Evolutionary conservation across 805 yeast genomes (phyloP).

Genomic region (Pichia scutulata): DNA sequence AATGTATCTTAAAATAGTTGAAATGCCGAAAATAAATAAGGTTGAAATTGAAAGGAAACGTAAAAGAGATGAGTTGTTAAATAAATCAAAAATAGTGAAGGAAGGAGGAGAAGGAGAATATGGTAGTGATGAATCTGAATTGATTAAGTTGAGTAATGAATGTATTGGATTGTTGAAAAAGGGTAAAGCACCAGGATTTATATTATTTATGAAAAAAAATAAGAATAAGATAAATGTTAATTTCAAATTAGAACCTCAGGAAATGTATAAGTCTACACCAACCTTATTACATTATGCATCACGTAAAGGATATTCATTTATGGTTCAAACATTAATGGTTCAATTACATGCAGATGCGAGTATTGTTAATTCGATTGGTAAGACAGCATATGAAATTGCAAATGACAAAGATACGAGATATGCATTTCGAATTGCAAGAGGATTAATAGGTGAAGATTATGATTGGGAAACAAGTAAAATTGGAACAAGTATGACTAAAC

Average conservation of each 20-base stretch:
- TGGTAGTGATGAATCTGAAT: too few species aligned
- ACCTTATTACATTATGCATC: constrained; percentile 77
- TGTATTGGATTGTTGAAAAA: constrained; percentile 54
- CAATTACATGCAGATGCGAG: constrained; percentile 69
- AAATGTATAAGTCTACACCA: constrained; percentile 49
- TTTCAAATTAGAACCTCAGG: constrained; percentile 47
- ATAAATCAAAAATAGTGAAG: constrained; percentile 15
- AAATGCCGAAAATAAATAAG: constrained; percentile 44
- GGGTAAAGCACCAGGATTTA: constrained; percentile 68
- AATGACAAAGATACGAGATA: constrained; percentile 37
- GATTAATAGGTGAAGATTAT: constrained; percentile 53
- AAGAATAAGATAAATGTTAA: constrained; percentile 38
- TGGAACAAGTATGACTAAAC: constrained; percentile 51
- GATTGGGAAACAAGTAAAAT: constrained; percentile 60
- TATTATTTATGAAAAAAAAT: constrained; percentile 53
- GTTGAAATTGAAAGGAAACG: constrained; percentile 21
- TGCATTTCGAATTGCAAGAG: constrained; percentile 63
- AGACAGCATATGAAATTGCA: constrained; percentile 64
- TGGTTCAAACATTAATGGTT: constrained; percentile 55
- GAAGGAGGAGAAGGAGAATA: constrained; percentile 19
- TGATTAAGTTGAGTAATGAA: constrained; percentile 42
- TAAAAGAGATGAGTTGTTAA: constrained; percentile 26
- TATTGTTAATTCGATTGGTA: constrained; percentile 42
- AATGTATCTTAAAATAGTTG: constrained; percentile 47
- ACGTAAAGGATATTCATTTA: constrained; percentile 53